These are phyloP conservation scores for Phyllosticta citribraziliensis DNA, from an alignment of 2,329 filamentous ascomycete species.

Conservation along the genomic window DNA sequence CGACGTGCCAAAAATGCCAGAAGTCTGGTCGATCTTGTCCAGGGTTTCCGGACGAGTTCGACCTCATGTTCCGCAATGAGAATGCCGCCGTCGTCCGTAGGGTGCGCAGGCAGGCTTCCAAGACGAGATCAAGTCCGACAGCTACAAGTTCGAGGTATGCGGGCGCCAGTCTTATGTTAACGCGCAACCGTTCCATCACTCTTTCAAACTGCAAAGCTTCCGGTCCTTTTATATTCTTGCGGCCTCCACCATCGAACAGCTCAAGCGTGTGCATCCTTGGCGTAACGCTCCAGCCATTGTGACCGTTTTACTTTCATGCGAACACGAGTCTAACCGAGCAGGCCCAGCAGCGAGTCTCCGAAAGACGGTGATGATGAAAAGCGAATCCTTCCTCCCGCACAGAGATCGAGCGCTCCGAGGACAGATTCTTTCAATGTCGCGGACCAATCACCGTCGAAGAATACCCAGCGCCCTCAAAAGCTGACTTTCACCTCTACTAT, in stretches of 20 bases:
- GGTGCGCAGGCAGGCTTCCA: conserved; percentile 30
- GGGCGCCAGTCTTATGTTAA: background rate
- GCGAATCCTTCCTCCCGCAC: background rate
- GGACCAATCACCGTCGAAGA: background rate
- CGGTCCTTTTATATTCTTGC: no score
- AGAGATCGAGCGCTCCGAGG: background rate
- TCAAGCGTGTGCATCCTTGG: background rate
- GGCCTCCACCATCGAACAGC: no score
- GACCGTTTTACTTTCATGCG: background rate
- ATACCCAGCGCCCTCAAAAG: background rate
- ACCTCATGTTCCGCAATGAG: conserved; percentile 63
- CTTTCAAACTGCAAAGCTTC: background rate
- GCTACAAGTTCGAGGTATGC: background rate
- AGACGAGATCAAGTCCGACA: background rate
- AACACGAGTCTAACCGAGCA: background rate
- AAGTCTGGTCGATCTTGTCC: conserved; percentile 56
- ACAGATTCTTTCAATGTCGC: background rate
- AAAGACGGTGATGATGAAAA: background rate
- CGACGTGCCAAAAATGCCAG: conserved; percentile 54
- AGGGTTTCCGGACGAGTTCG: conserved; percentile 62
- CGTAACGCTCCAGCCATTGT: background rate
- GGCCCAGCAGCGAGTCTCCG: background rate
- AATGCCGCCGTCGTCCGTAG: conserved; percentile 57
- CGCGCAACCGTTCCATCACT: background rate
- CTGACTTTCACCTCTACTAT: conserved; percentile 10